These are phyloP conservation scores for Fusarium sp. DNA, from an alignment of 2,329 filamentous ascomycete genomes.

Conservation along the genomic window DNA sequence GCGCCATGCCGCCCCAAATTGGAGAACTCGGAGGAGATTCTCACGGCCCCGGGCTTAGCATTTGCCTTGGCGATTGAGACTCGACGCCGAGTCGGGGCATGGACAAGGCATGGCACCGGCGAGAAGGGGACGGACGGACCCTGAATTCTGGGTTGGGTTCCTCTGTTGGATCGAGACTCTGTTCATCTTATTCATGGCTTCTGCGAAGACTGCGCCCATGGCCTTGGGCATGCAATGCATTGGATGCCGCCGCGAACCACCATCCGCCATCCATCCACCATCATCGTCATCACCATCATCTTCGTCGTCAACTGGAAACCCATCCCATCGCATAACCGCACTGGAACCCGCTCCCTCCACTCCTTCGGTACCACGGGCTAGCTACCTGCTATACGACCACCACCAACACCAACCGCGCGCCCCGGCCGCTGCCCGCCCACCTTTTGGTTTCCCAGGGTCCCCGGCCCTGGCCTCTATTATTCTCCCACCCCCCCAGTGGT, in stretches of 20 bases:
- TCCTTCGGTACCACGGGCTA: constrained; percentile 10
- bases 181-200: not conserved
- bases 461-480: constrained; percentile 27
- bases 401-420: constrained; percentile 37
- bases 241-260: not conserved
- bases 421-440: constrained; percentile 33
- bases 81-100: constrained; percentile 19
- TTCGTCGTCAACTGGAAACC: constrained; percentile 5
- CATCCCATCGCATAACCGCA: constrained; percentile 14
- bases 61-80: constrained; percentile 26
- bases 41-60: constrained; percentile 20
- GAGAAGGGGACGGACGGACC: not conserved
- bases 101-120: not conserved
- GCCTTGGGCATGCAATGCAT: not conserved
- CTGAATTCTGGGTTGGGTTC: not conserved
- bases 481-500: constrained; percentile 19
- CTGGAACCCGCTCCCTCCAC: constrained; percentile 10
- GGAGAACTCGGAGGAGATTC: constrained; percentile 11
- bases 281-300: not conserved
- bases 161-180: not conserved
- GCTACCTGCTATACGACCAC: constrained; percentile 13
- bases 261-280: not conserved
- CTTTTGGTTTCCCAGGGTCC: constrained; percentile 29
- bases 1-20: constrained; percentile 42
- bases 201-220: not conserved